These are phyloP conservation scores for Penicillium turbatum DNA, from an alignment of 495 filamentous ascomycete species.

Conservation along the genomic window DNA sequence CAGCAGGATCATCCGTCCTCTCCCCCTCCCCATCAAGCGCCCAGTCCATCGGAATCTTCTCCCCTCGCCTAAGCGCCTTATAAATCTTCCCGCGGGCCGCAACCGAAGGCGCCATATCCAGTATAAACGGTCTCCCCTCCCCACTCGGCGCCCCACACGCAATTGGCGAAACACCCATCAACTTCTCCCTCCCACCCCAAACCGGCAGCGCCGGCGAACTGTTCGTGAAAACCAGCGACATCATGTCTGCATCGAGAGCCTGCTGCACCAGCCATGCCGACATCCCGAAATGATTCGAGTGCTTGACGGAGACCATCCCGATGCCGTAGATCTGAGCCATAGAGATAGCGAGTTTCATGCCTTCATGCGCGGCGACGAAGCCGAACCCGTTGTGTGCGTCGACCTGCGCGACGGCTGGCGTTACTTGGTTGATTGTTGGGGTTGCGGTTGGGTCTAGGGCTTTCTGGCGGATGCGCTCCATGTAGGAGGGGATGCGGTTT, in stretches of 20 bases:
- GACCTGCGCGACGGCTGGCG: slow-evolving; percentile 62
- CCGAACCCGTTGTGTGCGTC: slow-evolving; percentile 74
- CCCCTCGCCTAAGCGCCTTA: slow-evolving; percentile 64
- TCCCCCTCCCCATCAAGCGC: slow-evolving; percentile 66
- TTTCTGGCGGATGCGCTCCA: slow-evolving; percentile 62
- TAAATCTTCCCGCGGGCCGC: slow-evolving; percentile 74
- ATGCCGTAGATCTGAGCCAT: slow-evolving; percentile 65
- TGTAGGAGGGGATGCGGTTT: slow-evolving; percentile 72
- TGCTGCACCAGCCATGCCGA: slow-evolving; percentile 72
- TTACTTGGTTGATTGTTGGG: slow-evolving; percentile 54
- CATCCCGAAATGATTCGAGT: slow-evolving; percentile 81
- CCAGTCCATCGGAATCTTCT: slow-evolving; percentile 72
- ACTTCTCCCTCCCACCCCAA: slow-evolving; percentile 62
- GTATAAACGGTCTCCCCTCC: slow-evolving; percentile 53
- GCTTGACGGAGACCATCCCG: slow-evolving; percentile 67
- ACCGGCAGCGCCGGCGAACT: slow-evolving; percentile 68
- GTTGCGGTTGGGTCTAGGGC: slow-evolving; percentile 55
- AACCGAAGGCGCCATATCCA: slow-evolving; percentile 75
- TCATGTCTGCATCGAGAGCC: slow-evolving; percentile 66
- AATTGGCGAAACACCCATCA: slow-evolving; percentile 74
- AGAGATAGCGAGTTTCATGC: slow-evolving; percentile 58
- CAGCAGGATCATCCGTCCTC: slow-evolving; percentile 62
- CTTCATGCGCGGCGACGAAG: slow-evolving; percentile 59
- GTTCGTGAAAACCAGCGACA: slow-evolving; percentile 77
- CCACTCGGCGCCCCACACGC: slow-evolving; percentile 69